Percentiles rank a stretch among this genome's conserved stretches.
phyloP scores from a whole-genome alignment of 176 grass and related monocot species.

The Cenchrus americanus region DNA sequence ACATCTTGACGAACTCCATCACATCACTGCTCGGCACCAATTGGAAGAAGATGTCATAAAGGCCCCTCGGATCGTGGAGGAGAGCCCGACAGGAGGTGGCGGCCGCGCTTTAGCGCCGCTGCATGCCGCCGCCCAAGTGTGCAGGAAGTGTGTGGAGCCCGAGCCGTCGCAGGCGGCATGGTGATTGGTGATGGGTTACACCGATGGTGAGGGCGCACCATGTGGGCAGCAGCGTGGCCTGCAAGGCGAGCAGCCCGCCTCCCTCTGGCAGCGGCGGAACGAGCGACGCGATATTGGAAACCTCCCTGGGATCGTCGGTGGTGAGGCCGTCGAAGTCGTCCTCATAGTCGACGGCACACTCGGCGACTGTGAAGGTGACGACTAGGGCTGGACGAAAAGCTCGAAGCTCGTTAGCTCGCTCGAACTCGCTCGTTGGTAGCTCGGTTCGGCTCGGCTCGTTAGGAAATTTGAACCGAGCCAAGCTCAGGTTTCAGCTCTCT shows the following conservation, averaged over 20 bases:
- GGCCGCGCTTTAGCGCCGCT: neutral
- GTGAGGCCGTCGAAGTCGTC: slow-evolving; percentile 25
- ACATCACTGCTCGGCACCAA: neutral
- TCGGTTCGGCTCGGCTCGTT: no score
- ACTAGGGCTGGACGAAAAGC: no score
- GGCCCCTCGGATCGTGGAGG: slow-evolving; percentile 4
- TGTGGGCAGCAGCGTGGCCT: slow-evolving; percentile 42
- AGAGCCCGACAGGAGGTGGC: slow-evolving; percentile 21
- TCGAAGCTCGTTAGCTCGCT: no score
- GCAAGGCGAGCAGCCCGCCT: slow-evolving; percentile 35
- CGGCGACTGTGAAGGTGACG: slow-evolving; percentile 53
- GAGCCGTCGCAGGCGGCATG: slow-evolving; percentile 58
- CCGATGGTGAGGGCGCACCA: slow-evolving; percentile 49
- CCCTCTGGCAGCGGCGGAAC: slow-evolving; percentile 24
- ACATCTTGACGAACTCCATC: slow-evolving; percentile 20
- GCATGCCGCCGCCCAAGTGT: slow-evolving; percentile 37
- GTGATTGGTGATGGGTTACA: slow-evolving; percentile 48
- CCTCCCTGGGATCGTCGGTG: slow-evolving; percentile 17
- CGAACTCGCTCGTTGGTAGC: no score
- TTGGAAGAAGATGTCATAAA: slow-evolving; percentile 17
- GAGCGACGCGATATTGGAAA: slow-evolving; percentile 37
- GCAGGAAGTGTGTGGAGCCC: slow-evolving; percentile 54
- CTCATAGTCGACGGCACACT: slow-evolving; percentile 28
- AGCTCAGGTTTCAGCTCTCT: no score
- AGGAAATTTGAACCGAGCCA: no score